These are phyloP conservation scores for Rhizodiscina lignyota DNA, from an alignment of 495 filamentous ascomycete genomes.

Conservation along the genomic window DNA sequence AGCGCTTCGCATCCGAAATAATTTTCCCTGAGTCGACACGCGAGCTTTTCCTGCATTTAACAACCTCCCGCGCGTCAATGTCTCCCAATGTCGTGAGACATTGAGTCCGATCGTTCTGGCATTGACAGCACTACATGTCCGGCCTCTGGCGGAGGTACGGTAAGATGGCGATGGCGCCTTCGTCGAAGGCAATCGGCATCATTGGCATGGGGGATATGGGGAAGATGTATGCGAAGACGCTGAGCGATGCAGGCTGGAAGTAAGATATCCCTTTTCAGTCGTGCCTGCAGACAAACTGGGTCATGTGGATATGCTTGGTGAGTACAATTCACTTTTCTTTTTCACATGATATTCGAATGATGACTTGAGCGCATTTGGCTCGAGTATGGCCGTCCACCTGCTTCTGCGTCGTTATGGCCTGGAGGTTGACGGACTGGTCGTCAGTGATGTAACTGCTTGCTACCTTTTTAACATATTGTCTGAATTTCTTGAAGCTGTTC, in stretches of 20 bases:
- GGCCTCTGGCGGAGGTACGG: too few relatives aligned
- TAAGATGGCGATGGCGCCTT: too few relatives aligned
- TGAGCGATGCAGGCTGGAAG: constrained; percentile 91
- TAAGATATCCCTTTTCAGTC: constrained; percentile 41
- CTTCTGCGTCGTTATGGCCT: constrained; percentile 34
- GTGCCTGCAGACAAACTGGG: constrained; percentile 5
- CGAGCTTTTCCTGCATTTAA: too few relatives aligned
- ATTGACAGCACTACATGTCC: too few relatives aligned
- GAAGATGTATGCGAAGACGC: constrained; percentile 87
- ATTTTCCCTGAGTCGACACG: too few relatives aligned
- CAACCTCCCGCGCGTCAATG: too few relatives aligned
- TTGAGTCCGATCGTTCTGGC: too few relatives aligned
- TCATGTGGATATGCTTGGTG: constrained; percentile 5
- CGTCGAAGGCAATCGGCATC: constrained; percentile 69
- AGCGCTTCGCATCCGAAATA: too few relatives aligned
- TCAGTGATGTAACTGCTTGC: constrained; percentile 95
- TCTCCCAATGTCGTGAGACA: too few relatives aligned
- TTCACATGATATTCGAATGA: constrained; percentile 37
- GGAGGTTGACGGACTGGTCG: constrained; percentile 25
- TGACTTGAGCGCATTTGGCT: constrained; percentile 99
- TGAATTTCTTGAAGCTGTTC: too few relatives aligned
- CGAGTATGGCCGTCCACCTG: constrained; percentile 54
- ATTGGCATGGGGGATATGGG: constrained; percentile 99
- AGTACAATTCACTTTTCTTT: constrained; percentile 9
- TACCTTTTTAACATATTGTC: constrained; percentile 78